Base-by-base conservation (phyloP, 164 flowering plant species). In the Annona cherimola region DNA sequence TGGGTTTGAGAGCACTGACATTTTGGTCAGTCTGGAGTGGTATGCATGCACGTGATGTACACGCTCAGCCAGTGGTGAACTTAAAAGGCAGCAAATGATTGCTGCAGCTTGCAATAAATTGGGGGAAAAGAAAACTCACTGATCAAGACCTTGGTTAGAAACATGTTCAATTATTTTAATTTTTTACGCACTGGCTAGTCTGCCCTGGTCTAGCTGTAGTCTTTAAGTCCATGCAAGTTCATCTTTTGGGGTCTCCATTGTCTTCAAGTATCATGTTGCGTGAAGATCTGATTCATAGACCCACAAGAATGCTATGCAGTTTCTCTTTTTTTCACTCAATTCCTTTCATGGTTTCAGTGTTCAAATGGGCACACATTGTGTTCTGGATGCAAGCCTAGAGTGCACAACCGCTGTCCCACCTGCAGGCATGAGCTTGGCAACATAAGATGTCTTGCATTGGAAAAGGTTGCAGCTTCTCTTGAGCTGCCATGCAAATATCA, bases 351-450 rank as follows among this genome's bases (percentile, higher is more conserved):
- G 35, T 64, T 82, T 77, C 89, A 94, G 97, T 94, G 98, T 80
- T 86, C 90, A 71, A 94, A 94, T 81, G 98, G 98, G 69, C 98
- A 94, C 80, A 94, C 98, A 55, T 61, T 94, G 71, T 92, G 98
- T 75, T 88, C 97, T 71, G 86, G 85, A n/a, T 94, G 98, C 89
- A 94, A 89, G 79, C 91, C 96, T 1, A 83, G 90, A 79, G 94
- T 94, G 74, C 93, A 92, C 76, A 94, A 94, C 78, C 83, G 96
- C 19, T 94, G 98, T 75, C 98, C 97, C 57, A 92, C 98, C 63
- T 94, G 98, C 79, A 83, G 98, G 76, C 93, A 92, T 81, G 98
- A 94, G 75, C 97, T 94, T 74, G 98, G 98, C 26, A 87, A 94
- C 74, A 94, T 94, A 68, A 83, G 97, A 76, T 94, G 98, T 74